Evolutionary conservation across 2,329 filamentous ascomycete genomes (phyloP).

Genomic region (Verticillium klebahnii): DNA sequence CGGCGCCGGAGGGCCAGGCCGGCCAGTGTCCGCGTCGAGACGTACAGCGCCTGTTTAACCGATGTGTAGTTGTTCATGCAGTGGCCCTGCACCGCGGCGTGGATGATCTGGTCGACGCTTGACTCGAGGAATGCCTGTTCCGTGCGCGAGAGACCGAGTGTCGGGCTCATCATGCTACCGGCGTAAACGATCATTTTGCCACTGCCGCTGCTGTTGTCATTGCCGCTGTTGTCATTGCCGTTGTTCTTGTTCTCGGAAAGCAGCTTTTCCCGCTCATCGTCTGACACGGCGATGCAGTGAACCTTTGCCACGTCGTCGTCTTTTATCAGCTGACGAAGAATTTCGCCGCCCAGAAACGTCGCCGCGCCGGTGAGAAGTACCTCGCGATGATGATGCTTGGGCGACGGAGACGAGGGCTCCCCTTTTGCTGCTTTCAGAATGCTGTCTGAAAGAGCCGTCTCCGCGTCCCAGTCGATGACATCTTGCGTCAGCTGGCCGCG

Average conservation of each 20-base stretch:
- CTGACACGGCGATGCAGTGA: slow-evolving; percentile 11
- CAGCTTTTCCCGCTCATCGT: slow-evolving; percentile 1
- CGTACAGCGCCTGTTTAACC: slow-evolving; percentile 7
- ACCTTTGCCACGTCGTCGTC: slow-evolving; percentile 5
- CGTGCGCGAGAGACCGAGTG: slow-evolving; percentile 6
- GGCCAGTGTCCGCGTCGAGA: slow-evolving; percentile 7
- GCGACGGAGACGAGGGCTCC: not conserved
- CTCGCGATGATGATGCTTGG: slow-evolving; percentile 3
- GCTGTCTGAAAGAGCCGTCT: slow-evolving; percentile 20
- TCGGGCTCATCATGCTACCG: slow-evolving; percentile 5
- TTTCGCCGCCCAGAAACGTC: slow-evolving; percentile 12
- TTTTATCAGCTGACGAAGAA: slow-evolving; percentile 9
- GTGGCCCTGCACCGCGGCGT: slow-evolving; percentile 10
- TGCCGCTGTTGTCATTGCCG: no score
- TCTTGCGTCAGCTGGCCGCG: not conserved
- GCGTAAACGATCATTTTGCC: slow-evolving; percentile 5
- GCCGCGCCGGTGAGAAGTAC: slow-evolving; percentile 12
- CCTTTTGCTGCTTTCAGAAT: not conserved
- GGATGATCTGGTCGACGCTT: slow-evolving; percentile 9
- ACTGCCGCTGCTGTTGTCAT: not conserved
- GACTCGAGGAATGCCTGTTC: slow-evolving; percentile 1
- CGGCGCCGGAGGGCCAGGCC: slow-evolving; percentile 7
- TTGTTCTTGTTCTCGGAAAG: not conserved
- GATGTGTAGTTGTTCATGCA: slow-evolving; percentile 11
- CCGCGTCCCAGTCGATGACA: slow-evolving; percentile 33